Conservation (phyloP, 2,329 filamentous ascomycete genomes). For the Chrysoporthe puriensis region DNA sequence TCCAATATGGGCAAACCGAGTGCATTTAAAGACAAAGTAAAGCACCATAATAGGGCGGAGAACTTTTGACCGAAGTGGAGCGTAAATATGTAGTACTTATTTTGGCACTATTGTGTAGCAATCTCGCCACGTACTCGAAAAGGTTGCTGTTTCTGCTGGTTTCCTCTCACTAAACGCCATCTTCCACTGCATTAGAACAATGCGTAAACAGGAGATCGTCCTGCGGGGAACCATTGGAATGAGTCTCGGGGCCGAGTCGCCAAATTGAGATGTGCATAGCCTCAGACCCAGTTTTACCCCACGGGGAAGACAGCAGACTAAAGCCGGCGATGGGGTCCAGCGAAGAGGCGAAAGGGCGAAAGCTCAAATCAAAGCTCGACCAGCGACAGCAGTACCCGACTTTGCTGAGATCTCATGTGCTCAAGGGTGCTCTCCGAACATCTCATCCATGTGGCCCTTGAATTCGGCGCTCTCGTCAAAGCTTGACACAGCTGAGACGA, state of each 20-base stretch:
- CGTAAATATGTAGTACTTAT: too few relatives aligned
- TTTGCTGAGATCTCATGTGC: slow-evolving; percentile 9
- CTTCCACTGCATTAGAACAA: too few relatives aligned
- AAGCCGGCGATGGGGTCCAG: not conserved
- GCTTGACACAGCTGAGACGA: not conserved
- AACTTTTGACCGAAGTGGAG: too few relatives aligned
- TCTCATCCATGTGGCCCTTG: not conserved
- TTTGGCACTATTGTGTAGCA: too few relatives aligned
- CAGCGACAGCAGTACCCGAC: not conserved
- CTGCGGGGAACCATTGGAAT: not conserved
- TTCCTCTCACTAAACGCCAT: too few relatives aligned
- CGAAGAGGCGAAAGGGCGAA: slow-evolving; percentile 3
- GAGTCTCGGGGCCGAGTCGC: not conserved
- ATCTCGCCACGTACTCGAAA: too few relatives aligned
- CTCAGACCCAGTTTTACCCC: slow-evolving; percentile 3
- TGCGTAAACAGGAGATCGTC: not conserved
- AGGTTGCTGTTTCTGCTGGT: too few relatives aligned
- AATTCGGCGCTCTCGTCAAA: not conserved
- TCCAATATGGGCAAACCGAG: too few relatives aligned
- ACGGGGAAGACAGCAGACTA: not conserved
- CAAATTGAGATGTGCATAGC: not conserved
- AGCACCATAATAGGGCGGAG: too few relatives aligned
- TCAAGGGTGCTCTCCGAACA: not conserved
- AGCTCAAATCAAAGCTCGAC: not conserved
- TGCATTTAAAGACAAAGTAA: too few relatives aligned